Evolutionary conservation across 2,329 filamentous ascomycete species (phyloP), one percentile per base, ranked within the genome.

Genomic region (Byssothecium circinans): DNA sequence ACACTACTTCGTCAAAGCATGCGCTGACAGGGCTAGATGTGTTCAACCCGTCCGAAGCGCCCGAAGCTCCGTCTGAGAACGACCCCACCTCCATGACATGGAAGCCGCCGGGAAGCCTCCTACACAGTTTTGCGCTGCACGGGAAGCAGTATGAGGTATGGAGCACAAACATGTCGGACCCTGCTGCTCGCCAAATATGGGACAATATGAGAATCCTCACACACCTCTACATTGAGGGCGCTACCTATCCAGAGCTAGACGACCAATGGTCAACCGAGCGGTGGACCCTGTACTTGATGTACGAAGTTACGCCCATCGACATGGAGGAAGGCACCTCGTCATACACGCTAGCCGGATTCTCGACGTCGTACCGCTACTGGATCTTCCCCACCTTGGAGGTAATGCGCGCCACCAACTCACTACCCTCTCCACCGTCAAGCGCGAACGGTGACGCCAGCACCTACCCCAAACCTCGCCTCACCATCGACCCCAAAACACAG

Each of bases 201-300:
- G 83, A 83, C 52, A 89, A 91, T 43, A 82, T 95, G 55, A 91
- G 96, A 73, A 83, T 96, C 45, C 77, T 95, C 29, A 83, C 91
- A 4, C 84, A 89, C 14, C 78, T 97, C 50, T 95, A 91, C 69
- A 96, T 99, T 52, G 95, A 99, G 70, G 94, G 89, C 22, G 94
- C 91, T n/a, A 88, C 84, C 4, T 83, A 83, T 30, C 84, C 96
- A 37, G 82, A 82, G 14, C 75, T 86, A 2, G 84, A 91, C 32
- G 81, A 86, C 1, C 60, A 91, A 52, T 86, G 83, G 78, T 85
- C 84, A 0, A 72, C 86, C 17, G 82, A 91, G 51, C 82, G 92
- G 61, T 99, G 94, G 94, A 91, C 88, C 0, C 75, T 97, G n/a
- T 97, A 91, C 73, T 85, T 96, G 58, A 77, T 96, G 12, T 72